Evolutionary conservation across 139 green algal species (phyloP), one percentile per base, ranked within the genome.

Genomic region (Chlamydomonas incerta): DNA sequence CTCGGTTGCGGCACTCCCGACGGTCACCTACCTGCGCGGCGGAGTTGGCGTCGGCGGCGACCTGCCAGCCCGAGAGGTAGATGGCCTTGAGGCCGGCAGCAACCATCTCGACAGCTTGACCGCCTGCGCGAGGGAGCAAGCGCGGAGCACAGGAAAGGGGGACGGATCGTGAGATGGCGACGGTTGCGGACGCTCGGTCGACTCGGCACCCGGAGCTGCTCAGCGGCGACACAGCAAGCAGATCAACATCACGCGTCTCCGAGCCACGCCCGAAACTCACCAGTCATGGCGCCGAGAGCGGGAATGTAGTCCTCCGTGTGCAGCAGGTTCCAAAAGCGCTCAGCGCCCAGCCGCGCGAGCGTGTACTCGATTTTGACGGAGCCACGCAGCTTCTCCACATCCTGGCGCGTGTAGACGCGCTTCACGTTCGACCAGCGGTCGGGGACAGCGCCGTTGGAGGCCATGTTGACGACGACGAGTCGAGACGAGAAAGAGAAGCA

Each of bases 31-130:
- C 75, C 75, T 83, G 75, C 71, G 83, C 62, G 0, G 93, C 90
- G 13, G 83, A 92, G 89, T 98, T 97, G 86, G 85, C 88, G 67
- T 97, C 95, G 3, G 91, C 95, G 26, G 95, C 95, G 63, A 97
- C 95, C 67, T 98, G 95, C 96, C 96, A 98, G 80, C 96, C 96
- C 9, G 90, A 96, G 34, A 97, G 93, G 91, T 98, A 98, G 82
- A 98, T 97, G 66, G 96, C 95, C 90, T 98, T 96, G 14, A 98
- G 90, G 37, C 95, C 95, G 50, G 92, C 86, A 15, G 74, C 57
- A 4, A 88, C 90, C 76, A 88, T 90, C 87, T 94, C 84, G 24
- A 90, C 82, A 13, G 92, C 93, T 86, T 95, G 93, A 72, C 90
- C 93, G 83, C 93, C 93, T 86, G 68, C 41, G 47, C 3, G 29